Conservation (phyloP, 805 yeast genomes). For the Blastobotrys muscicola region DNA sequence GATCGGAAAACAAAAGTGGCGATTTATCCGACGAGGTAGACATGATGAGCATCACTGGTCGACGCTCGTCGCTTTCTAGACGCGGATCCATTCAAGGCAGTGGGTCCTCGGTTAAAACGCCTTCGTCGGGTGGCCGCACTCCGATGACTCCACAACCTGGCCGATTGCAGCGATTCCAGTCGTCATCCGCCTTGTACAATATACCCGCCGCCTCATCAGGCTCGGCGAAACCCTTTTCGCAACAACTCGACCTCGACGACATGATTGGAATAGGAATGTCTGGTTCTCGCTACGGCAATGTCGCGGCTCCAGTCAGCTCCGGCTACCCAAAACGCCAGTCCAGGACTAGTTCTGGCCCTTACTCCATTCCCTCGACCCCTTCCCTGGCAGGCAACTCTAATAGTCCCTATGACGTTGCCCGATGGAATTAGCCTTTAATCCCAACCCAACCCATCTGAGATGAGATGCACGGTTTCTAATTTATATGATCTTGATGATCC, state of each 20-base stretch:
- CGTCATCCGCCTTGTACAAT: not conserved
- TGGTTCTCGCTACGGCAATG: constrained; percentile 24
- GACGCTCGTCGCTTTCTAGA: constrained; percentile 10
- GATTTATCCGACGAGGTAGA: constrained; percentile 16
- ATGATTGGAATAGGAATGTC: constrained; percentile 14
- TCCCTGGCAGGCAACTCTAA: too few species aligned
- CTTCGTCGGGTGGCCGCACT: not conserved
- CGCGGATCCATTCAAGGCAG: constrained; percentile 3
- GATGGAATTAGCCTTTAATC: too few species aligned
- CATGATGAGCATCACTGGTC: constrained; percentile 17
- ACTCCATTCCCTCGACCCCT: too few species aligned
- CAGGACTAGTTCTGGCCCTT: too few species aligned
- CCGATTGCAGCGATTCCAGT: not conserved
- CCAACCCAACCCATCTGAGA: too few species aligned
- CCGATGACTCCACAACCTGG: not conserved
- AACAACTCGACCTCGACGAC: constrained; percentile 25
- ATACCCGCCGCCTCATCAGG: not conserved
- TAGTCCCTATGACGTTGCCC: too few species aligned
- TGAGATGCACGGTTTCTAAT: too few species aligned
- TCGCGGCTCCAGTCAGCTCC: constrained; percentile 1
- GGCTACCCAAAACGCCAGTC: too few species aligned
- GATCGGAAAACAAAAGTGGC: too few species aligned
- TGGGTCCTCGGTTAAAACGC: constrained; percentile 2
- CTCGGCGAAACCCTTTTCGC: constrained; percentile 19
- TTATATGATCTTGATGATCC: too few species aligned